Percentiles rank a stretch among this genome's conserved stretches.
These are phyloP conservation scores for Phytopythium ostracodes DNA, from an alignment of 352 stramenopile species.

Conservation along the genomic window DNA sequence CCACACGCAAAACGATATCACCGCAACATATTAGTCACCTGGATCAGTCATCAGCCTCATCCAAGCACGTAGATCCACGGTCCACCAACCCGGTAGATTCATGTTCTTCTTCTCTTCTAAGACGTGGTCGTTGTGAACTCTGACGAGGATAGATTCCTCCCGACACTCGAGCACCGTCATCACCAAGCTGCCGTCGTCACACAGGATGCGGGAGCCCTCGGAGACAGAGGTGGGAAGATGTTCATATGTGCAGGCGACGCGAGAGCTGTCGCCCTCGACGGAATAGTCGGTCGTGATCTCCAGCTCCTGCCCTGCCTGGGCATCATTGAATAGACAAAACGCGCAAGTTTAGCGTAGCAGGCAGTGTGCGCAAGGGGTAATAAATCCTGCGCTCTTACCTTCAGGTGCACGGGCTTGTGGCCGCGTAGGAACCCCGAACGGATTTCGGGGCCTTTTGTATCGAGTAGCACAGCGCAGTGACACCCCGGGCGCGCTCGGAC, in stretches of 20 bases:
- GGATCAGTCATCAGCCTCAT: neutral
- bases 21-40: neutral
- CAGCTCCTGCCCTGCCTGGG: conserved; percentile 63
- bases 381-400: too few relatives aligned
- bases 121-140: conserved; percentile 82
- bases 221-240: conserved; percentile 90
- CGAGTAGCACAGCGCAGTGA: conserved; percentile 93
- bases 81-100: conserved; percentile 86
- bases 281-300: conserved; percentile 91
- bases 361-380: neutral
- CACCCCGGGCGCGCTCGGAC: conserved; percentile 63
- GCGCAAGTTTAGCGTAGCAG: neutral
- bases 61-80: neutral
- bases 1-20: neutral
- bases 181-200: conserved; percentile 94
- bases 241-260: conserved; percentile 94
- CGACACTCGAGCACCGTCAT: conserved; percentile 88
- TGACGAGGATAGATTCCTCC: conserved; percentile 68
- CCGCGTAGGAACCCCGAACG: conserved; percentile 84
- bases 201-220: conserved; percentile 92
- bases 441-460: conserved; percentile 98
- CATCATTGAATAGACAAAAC: conserved; percentile 2
- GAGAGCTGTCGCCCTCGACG: conserved; percentile 61
- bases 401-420: conserved; percentile 64
- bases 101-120: conserved; percentile 98